These are phyloP conservation scores for Fusarium aywerte DNA, from an alignment of 2,329 filamentous ascomycete species.

Conservation along the genomic window DNA sequence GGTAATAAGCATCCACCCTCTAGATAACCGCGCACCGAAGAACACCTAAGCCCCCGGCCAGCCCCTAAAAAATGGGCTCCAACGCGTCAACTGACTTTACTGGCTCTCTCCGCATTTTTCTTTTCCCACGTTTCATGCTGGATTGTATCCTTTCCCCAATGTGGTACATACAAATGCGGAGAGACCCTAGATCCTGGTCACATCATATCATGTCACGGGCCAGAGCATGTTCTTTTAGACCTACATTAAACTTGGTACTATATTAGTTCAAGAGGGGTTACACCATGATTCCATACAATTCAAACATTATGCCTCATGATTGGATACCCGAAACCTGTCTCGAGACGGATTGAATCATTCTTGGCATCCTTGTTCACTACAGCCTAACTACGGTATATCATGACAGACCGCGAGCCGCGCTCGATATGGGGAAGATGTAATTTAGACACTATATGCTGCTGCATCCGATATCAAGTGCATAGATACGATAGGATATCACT, in stretches of 20 bases:
- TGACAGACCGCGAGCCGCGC: not conserved
- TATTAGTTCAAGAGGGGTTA: not conserved
- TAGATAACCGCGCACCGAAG: conserved; percentile 41
- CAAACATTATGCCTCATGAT: not conserved
- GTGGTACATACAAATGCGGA: conserved; percentile 1
- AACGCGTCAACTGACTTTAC: conserved; percentile 28
- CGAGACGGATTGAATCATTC: no score
- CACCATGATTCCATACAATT: not conserved
- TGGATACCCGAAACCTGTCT: no score
- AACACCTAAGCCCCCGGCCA: no score
- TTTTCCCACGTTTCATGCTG: not conserved
- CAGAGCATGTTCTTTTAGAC: no score
- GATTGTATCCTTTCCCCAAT: not conserved
- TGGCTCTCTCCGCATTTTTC: conserved; percentile 10
- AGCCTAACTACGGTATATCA: no score
- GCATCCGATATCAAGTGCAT: not conserved
- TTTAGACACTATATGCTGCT: not conserved
- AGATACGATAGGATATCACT: not conserved
- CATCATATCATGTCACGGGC: not conserved
- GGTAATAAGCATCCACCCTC: conserved; percentile 26
- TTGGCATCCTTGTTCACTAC: not conserved
- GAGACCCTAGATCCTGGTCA: not conserved
- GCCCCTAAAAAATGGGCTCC: no score
- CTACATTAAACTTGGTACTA: no score
- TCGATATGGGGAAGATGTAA: not conserved